These are phyloP conservation scores for Falciphora oryzae DNA, from an alignment of 2,329 filamentous ascomycete genomes.

Conservation along the genomic window DNA sequence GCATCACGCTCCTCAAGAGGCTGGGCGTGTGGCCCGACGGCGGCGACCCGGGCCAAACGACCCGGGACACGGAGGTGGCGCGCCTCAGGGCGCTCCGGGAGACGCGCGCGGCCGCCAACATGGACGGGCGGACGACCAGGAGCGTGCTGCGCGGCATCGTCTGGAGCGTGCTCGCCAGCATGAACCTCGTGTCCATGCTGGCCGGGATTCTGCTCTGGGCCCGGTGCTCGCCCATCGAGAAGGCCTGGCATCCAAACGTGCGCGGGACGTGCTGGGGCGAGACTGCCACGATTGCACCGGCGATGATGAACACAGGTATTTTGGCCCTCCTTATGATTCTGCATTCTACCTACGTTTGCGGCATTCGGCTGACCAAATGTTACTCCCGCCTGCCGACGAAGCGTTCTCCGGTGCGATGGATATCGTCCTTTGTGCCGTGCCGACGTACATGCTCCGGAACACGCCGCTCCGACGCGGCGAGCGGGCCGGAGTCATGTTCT, in stretches of 20 bases:
- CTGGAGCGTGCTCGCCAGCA: neutral
- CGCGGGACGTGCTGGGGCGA: constrained; percentile 2
- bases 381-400: neutral
- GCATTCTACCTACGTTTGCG: too few species aligned
- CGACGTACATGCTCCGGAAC: neutral
- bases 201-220: constrained; percentile 4
- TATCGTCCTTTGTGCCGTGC: neutral
- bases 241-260: constrained; percentile 4
- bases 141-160: constrained; percentile 1
- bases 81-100: neutral
- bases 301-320: neutral
- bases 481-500: constrained; percentile 2
- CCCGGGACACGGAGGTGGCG: neutral
- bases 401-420: constrained; percentile 6
- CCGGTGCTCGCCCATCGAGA: constrained; percentile 7
- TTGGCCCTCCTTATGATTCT: neutral
- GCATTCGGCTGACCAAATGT: neutral
- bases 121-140: neutral
- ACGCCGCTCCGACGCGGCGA: neutral
- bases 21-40: neutral
- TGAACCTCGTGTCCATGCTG: constrained; percentile 4
- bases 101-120: neutral
- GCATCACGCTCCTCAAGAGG: neutral
- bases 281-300: neutral
- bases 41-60: neutral